Percentiles rank a stretch among this genome's conserved stretches.
These are phyloP conservation scores for Saccharomyces pastorianus DNA, from an alignment of 1,139 yeast species.

Conservation along the genomic window DNA sequence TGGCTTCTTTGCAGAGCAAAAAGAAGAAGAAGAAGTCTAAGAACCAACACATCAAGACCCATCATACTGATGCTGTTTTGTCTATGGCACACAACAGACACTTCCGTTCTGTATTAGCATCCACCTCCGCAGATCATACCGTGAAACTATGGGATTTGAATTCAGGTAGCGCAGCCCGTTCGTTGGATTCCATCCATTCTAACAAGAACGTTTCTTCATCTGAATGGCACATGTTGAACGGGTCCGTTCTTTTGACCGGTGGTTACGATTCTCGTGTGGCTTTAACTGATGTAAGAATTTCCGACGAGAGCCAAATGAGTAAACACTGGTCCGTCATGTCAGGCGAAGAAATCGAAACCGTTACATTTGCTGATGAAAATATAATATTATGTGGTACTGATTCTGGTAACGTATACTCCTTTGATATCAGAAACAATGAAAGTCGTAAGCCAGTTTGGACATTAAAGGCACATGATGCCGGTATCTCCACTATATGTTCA, in stretches of 20 bases:
- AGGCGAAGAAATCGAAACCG: slow-evolving; percentile 78
- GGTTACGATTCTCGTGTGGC: slow-evolving; percentile 84
- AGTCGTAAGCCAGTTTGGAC: slow-evolving; percentile 79
- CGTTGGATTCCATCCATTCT: slow-evolving; percentile 40
- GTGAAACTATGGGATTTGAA: slow-evolving; percentile 92
- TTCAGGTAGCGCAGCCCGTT: slow-evolving; percentile 65
- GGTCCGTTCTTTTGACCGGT: slow-evolving; percentile 76
- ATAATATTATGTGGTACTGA: slow-evolving; percentile 86
- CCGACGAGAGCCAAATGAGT: slow-evolving; percentile 50
- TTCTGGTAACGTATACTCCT: slow-evolving; percentile 80
- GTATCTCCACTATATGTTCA: slow-evolving; percentile 72
- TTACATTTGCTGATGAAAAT: slow-evolving; percentile 63
- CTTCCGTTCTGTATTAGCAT: slow-evolving; percentile 80
- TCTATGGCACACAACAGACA: slow-evolving; percentile 75
- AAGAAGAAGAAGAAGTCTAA: slow-evolving; percentile 46
- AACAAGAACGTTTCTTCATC: slow-evolving; percentile 77
- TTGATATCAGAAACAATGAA: slow-evolving; percentile 60
- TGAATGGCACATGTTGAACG: slow-evolving; percentile 72
- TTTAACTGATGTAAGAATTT: slow-evolving; percentile 74
- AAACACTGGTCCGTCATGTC: slow-evolving; percentile 55
- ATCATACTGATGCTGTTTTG: slow-evolving; percentile 90
- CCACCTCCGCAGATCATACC: slow-evolving; percentile 92
- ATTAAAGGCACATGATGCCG: slow-evolving; percentile 93
- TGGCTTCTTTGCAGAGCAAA: slow-evolving; percentile 37
- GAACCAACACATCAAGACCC: slow-evolving; percentile 54